A percentile compares a stretch with the other conserved stretches of the same genome.
Conservation (phyloP, 2,329 filamentous ascomycete genomes). For the Alternaria brassicicola region DNA sequence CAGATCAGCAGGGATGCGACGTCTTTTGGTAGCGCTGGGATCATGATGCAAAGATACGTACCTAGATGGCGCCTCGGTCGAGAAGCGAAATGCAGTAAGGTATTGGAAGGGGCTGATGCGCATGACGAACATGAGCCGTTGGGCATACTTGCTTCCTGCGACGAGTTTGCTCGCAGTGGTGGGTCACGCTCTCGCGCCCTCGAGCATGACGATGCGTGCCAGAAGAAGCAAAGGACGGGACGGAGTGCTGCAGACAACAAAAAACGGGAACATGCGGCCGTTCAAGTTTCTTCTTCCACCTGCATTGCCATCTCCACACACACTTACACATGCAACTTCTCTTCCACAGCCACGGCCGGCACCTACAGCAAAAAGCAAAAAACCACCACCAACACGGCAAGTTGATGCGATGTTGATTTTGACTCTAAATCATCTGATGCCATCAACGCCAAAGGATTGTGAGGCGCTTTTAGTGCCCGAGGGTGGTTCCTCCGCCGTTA, state of each 20-base stretch:
- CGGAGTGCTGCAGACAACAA: slow-evolving; percentile 8
- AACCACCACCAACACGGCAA: background rate
- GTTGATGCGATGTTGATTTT: slow-evolving; percentile 27
- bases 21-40: slow-evolving; percentile 13
- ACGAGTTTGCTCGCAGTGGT: slow-evolving; percentile 1
- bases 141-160: slow-evolving; percentile 16
- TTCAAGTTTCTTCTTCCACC: slow-evolving; percentile 8
- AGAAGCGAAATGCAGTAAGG: slow-evolving; percentile 16
- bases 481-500: slow-evolving; percentile 20
- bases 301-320: slow-evolving; percentile 17
- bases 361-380: slow-evolving; percentile 14
- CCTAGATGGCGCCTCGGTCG: slow-evolving; percentile 8
- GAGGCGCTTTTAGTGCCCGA: slow-evolving; percentile 43
- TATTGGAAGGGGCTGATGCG: slow-evolving; percentile 17
- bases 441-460: slow-evolving; percentile 34
- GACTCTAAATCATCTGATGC: slow-evolving; percentile 26
- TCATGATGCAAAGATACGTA: slow-evolving; percentile 11
- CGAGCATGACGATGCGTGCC: slow-evolving; percentile 13
- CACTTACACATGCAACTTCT: slow-evolving; percentile 10
- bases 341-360: slow-evolving; percentile 11
- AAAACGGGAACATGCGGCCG: slow-evolving; percentile 14
- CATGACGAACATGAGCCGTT: slow-evolving; percentile 8
- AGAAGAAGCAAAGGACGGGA: slow-evolving; percentile 16
- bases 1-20: slow-evolving; percentile 21
- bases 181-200: slow-evolving; percentile 5